Evolutionary conservation across 2,329 filamentous ascomycete species (phyloP).

Genomic region (Boeremia lycopersici): DNA sequence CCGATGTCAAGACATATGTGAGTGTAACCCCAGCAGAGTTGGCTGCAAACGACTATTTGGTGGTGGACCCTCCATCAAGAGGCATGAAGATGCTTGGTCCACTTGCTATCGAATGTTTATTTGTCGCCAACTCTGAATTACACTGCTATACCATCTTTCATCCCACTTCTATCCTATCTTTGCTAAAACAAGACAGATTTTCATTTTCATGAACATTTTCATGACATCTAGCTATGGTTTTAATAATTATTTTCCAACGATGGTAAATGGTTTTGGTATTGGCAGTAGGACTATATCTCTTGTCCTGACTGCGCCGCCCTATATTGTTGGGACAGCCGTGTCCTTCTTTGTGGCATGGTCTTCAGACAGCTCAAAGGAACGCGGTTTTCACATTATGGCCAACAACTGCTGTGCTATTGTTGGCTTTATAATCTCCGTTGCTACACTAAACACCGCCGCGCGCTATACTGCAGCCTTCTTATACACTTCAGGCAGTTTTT

Average conservation of each 20-base stretch:
- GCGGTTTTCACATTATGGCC: conserved; percentile 20
- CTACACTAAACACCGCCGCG: conserved; percentile 19
- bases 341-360: conserved; percentile 19
- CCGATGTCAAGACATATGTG: conserved; percentile 16
- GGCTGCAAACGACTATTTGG: too few species aligned
- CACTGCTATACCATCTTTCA: too few species aligned
- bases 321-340: conserved; percentile 18
- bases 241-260: conserved; percentile 22
- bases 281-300: conserved; percentile 17
- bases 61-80: too few species aligned
- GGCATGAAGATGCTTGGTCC: too few species aligned
- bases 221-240: conserved; percentile 17
- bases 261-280: conserved; percentile 19
- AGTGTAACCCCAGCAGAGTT: not conserved
- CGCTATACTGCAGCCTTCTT: conserved; percentile 39
- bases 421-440: conserved; percentile 24
- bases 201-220: conserved; percentile 21
- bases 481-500: conserved; percentile 42
- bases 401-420: conserved; percentile 15
- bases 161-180: too few species aligned
- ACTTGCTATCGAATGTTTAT: too few species aligned
- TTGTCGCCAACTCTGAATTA: too few species aligned
- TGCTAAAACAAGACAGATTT: not conserved
- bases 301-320: conserved; percentile 17
- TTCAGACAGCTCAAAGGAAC: conserved; percentile 17